Evolutionary conservation across 106 monocot genomes (phyloP), one percentile per base, ranked within the genome.

Genomic region (Dendrobium officinale): DNA sequence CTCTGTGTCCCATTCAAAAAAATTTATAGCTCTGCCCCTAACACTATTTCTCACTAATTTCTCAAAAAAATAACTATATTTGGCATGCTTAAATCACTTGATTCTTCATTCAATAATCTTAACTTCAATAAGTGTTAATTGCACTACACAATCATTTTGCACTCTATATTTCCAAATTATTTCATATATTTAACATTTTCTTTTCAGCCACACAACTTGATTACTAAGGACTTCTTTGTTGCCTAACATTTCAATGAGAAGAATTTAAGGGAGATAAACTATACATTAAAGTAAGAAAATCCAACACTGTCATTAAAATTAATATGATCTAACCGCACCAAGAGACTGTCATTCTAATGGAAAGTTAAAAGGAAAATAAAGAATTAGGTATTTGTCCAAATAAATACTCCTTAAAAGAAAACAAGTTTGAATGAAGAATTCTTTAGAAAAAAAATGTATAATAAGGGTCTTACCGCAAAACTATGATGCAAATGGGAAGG

Each of bases 401-500:
- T 70, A 70, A 70, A 37, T 70, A 70, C 70, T 70, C 29, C 58
- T 11, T 58, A 0, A 37, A 70, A 70, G 16, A 11, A 51, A 33
- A 11, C 15, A 37, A 70, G 6, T 37, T 70, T 61, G 61, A 70
- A 70, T 37, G 13, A 70, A 70, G 37, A 1, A 19, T 70, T 37
- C 31, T 37, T 70, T 15, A 22, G 3, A 43, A 43, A 20, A 74
- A 27, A 74, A 20, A 37, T 18, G 43, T 29, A 74, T 48, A 76
- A 29, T 18, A 83, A 41, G 79, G 64, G 51, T 31, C 96, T 87
- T 75, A 98, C 97, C 94, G 89, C 82, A 88, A 85, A 94, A 75
- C 87, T 92, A 82, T 94, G 97, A 75, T 68, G 58, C 6, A 98
- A 84, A 61, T 83, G 85, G 17, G 88, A 87, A 78, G 97, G 97